Evolutionary conservation across 345 rosid genomes (phyloP), one percentile per base, ranked within the genome.

Genomic region (Laguncularia racemosa): DNA sequence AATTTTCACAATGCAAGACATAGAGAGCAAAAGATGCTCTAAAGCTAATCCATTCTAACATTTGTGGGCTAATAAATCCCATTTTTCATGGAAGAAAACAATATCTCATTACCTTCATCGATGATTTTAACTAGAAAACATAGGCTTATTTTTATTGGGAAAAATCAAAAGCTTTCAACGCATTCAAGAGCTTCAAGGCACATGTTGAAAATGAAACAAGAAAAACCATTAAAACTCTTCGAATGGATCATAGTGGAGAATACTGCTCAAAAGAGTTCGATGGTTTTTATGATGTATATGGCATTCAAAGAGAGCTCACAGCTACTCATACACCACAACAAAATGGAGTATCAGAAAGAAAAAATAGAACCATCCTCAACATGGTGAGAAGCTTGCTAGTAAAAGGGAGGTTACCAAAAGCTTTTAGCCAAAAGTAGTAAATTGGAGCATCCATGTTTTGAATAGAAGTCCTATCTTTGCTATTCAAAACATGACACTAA

Each of bases 311-410:
- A 14, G 43, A 33, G 3, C 8, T 21, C 1, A 65, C 47, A 3
- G 20, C 8, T 15, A 11, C 46, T 1, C 51, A 65, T 40, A 38
- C 16, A 20, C 43, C 58, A 11, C 48, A 57, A 15, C 66, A 62
- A 46, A 54, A 49, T 11, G 46, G 23, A 0, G 38, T 65, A 10
- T 44, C 0, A 14, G 52, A 55, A 2, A 8, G 66, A 1, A 54
- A 43, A 15, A 67, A 67, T 13, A n/a, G 16, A 2, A 60, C 12
- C 12, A 40, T 55, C 6, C 16, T 63, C 4, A 55, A 19, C 11
- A 68, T 61, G 67, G 51, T 38, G 13, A 50, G 53, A 46, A 50
- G 54, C 16, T 10, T 67, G 40, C 5, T 67, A 43, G 46, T 54
- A 3, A 43, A 10, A 5, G 45, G 45, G 13, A 20, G 44, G 3